Percentiles rank a stretch among this genome's conserved stretches.
Evolutionary conservation across 2,329 filamentous ascomycete species (phyloP).

Genomic region (Colletotrichum phormii): DNA sequence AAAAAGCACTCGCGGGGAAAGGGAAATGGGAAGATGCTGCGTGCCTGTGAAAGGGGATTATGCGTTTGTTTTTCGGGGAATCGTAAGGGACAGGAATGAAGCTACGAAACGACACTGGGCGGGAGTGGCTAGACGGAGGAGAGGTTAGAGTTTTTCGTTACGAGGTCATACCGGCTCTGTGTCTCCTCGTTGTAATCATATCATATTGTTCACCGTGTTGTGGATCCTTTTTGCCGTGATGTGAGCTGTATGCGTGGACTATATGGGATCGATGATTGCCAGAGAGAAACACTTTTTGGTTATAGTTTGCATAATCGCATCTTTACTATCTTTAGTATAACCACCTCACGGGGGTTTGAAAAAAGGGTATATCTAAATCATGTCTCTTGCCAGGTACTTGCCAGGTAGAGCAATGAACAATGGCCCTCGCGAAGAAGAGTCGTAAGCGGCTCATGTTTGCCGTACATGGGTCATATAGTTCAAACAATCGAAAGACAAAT

Average conservation of each 20-base stretch:
- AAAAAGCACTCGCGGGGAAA: background rate
- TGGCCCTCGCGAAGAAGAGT: too few species aligned
- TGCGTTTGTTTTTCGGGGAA: background rate
- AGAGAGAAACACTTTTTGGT: too few species aligned
- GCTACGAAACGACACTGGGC: conserved; percentile 1
- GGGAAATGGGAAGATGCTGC: background rate
- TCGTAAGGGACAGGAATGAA: conserved; percentile 1
- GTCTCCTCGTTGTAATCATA: background rate
- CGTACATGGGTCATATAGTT: background rate
- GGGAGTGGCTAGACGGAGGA: background rate
- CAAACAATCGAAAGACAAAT: background rate
- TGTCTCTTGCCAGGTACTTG: too few species aligned
- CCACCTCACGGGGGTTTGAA: too few species aligned
- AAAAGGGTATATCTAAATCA: too few species aligned
- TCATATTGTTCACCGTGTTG: background rate
- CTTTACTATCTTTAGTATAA: too few species aligned
- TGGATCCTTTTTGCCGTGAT: background rate
- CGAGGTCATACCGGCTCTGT: background rate
- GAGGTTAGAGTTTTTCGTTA: background rate
- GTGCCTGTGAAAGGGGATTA: background rate
- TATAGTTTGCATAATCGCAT: too few species aligned
- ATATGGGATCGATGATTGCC: too few species aligned
- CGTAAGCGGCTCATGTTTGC: too few species aligned
- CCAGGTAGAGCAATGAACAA: too few species aligned
- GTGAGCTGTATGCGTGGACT: too few species aligned